Base-by-base conservation (phyloP, 306 rosid genomes). In the Carpinus fangiana region DNA sequence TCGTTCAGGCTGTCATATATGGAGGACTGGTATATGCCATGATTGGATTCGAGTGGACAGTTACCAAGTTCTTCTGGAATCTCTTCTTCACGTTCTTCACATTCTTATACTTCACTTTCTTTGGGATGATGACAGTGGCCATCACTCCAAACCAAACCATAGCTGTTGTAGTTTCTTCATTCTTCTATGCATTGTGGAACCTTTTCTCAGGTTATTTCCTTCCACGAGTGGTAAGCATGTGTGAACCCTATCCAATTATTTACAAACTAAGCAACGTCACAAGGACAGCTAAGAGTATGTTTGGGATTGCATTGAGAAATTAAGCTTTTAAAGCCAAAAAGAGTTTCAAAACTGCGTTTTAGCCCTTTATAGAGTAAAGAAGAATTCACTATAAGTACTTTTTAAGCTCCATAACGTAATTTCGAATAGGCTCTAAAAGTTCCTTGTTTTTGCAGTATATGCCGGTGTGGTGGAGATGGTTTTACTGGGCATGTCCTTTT, bases 401-500 rank as follows among this genome's bases (percentile, higher is more conserved):
- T 28, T 28, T 28, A 28, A 28, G 31, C 31, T 28, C 31, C 31
- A 0, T 28, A 28, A 28, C 31, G 2, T 28, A 28, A 28, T 28
- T 28, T 28, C 31, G 2, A 28, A 28, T 28, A 28, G 31, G 31
- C 31, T 28, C 31, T 28, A 64, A 64, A 13, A 4, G 8, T 46
- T 55, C 34, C 47, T 26, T 75, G 53, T 41, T 41, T 41, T 72
- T 23, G 79, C 98, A 94, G 97, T 88, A 94, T 51, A 89, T 90
- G 81, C 98, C 98, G 9, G 64, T 87, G 46, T 92, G 97, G 97
- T 94, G 98, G 96, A 88, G 91, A 87, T 94, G 98, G 98, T 94
- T 84, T 84, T 90, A 61, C 23, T 92, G 96, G 96, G 69, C 73
- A 17, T 94, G 97, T 81, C 93, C 98, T 6, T 84, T 94, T 21